Evolutionary conservation across 345 rosid species (phyloP).

Genomic region (Aquilaria sinensis): DNA sequence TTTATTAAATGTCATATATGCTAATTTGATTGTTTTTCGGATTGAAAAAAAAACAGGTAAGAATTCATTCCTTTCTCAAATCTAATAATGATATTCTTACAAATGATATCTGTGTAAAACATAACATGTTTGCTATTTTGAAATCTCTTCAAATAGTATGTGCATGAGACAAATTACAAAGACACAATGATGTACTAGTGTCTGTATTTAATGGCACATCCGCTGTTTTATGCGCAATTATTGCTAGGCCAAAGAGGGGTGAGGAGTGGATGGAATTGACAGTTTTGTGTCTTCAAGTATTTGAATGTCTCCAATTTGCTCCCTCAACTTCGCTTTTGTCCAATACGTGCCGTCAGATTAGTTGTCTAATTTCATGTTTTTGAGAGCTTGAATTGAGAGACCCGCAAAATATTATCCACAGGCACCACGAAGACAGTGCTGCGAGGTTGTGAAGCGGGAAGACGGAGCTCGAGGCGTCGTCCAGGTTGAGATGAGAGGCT

Average conservation of each 20-base stretch:
- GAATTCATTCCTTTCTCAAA: no score
- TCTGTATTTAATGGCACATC: not conserved
- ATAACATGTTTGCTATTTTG: no score
- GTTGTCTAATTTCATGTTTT: not conserved
- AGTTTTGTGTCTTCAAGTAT: not conserved
- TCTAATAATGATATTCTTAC: no score
- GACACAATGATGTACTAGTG: no score
- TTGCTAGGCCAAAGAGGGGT: not conserved
- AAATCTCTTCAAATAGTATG: no score
- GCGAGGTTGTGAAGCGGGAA: conserved; percentile 38
- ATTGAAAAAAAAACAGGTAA: no score
- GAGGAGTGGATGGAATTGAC: not conserved
- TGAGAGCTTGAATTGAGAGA: no score
- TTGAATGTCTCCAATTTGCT: no score
- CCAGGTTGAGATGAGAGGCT: conserved; percentile 53
- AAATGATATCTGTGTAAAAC: no score
- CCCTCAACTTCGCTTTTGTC: not conserved
- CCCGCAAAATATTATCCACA: conserved; percentile 16
- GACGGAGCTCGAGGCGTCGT: conserved; percentile 20
- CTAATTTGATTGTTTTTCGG: no score
- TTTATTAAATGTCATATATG: no score
- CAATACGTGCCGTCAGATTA: conserved; percentile 2
- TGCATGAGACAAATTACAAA: no score
- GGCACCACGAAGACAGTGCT: conserved; percentile 85
- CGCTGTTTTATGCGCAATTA: conserved; percentile 17